These are phyloP conservation scores for Hypoxylon sp. DNA, from an alignment of 2,329 filamentous ascomycete genomes.

Conservation along the genomic window DNA sequence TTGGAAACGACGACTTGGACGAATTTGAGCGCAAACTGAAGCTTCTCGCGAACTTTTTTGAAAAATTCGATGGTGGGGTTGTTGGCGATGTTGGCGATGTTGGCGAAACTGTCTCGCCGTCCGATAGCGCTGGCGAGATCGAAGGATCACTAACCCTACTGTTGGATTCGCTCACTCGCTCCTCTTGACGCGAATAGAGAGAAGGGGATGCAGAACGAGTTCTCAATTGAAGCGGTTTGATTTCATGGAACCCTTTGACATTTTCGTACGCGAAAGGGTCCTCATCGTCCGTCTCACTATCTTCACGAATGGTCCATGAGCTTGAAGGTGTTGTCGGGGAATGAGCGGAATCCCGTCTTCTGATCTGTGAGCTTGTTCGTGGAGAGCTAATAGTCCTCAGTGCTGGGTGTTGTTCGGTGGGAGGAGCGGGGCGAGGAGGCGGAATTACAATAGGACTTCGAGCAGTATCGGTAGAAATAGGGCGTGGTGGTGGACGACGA, in stretches of 20 bases:
- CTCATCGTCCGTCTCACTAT: slow-evolving; percentile 60
- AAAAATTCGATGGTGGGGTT: slow-evolving; percentile 52
- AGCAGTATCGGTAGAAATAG: slow-evolving; percentile 51
- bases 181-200: slow-evolving; percentile 53
- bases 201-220: slow-evolving; percentile 53
- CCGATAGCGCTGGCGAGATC: slow-evolving; percentile 51
- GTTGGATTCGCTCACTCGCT: slow-evolving; percentile 47
- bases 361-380: slow-evolving; percentile 57
- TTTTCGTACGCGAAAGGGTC: slow-evolving; percentile 55
- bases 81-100: slow-evolving; percentile 51
- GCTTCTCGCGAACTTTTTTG: slow-evolving; percentile 50
- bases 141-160: slow-evolving; percentile 51
- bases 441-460: slow-evolving; percentile 55
- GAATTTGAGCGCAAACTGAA: slow-evolving; percentile 51
- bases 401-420: slow-evolving; percentile 68
- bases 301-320: slow-evolving; percentile 58
- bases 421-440: slow-evolving; percentile 59
- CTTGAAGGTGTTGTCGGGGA: slow-evolving; percentile 61
- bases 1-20: slow-evolving; percentile 41
- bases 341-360: slow-evolving; percentile 71
- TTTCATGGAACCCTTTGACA: slow-evolving; percentile 44
- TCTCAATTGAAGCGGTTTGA: slow-evolving; percentile 50
- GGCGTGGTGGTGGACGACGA: slow-evolving; percentile 53
- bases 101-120: slow-evolving; percentile 51
- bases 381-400: slow-evolving; percentile 59